These are phyloP conservation scores for Trichoderma sp. DNA, from an alignment of 2,329 filamentous ascomycete species.

Conservation along the genomic window DNA sequence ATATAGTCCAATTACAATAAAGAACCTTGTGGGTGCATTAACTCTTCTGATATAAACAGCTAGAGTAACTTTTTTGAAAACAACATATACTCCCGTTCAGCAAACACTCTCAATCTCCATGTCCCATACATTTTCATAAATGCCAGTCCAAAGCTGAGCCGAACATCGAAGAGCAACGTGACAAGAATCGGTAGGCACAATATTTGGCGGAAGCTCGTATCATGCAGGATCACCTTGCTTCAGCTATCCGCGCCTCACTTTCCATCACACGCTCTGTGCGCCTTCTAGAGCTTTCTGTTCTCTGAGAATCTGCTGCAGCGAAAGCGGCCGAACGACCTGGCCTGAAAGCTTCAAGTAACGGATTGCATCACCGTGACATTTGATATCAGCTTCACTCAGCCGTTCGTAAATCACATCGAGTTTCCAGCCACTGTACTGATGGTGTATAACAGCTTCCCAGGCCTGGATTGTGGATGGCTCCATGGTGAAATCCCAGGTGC, in stretches of 20 bases:
- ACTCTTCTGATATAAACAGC: too few relatives aligned
- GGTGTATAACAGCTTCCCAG: conserved; percentile 32
- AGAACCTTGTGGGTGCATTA: too few relatives aligned
- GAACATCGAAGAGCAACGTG: too few relatives aligned
- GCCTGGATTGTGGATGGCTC: conserved; percentile 25
- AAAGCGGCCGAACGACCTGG: conserved; percentile 29
- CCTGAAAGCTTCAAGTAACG: conserved; percentile 29
- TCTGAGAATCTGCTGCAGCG: conserved; percentile 29
- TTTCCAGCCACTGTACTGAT: conserved; percentile 2
- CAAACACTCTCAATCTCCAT: too few relatives aligned
- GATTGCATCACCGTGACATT: conserved; percentile 33
- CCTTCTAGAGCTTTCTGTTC: conserved; percentile 26
- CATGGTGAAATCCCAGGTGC: conserved; percentile 7
- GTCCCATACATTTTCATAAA: too few relatives aligned
- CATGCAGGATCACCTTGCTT: too few relatives aligned
- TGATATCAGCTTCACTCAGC: conserved; percentile 25
- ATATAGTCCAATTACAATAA: too few relatives aligned
- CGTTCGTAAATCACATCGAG: conserved; percentile 26
- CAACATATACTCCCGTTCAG: too few relatives aligned
- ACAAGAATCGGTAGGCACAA: too few relatives aligned
- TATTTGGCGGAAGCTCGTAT: too few relatives aligned
- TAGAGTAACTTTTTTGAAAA: too few relatives aligned
- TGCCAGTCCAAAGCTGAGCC: too few relatives aligned
- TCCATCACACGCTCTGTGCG: background rate
- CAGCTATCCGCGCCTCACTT: background rate